Evolutionary conservation across 805 yeast species (phyloP), one percentile per base, ranked within the genome.

Genomic region (Candida ovalis): DNA sequence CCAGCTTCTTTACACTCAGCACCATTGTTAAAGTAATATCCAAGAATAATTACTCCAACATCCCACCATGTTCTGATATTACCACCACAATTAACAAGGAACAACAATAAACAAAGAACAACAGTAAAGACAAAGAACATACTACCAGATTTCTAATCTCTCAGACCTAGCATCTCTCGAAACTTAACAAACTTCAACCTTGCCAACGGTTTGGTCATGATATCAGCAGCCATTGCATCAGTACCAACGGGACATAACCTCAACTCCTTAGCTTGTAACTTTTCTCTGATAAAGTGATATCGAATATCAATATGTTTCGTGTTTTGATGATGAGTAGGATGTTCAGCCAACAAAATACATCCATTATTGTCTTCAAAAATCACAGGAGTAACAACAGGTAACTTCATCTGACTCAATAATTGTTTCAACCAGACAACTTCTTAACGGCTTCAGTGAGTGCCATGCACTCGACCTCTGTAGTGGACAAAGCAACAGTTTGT

Each of bases 381-480:
- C 8, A 42, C 44, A 8, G 45, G 38, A 4, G 38, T 13, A 7
- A 28, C 35, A 19, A 36, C 21, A 10, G 2, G 24, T 24, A 43
- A 30, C 8, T 28, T 12, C 15, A 40, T 12, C 24, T 50, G 44
- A 18, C 47, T 52, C 33, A 49, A 24, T 7, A 48, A 36, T 23
- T 45, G 44, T 28, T 27, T 19, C 15, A 53, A 30, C 28, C 28
- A 25, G 10, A 25, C 12, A 25, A 7, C 28, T 25, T 10, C 6
- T 25, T 10, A 25, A 39, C 47, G 4, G 48, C 42, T 17, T 50
- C 51, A 22, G 42, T 25, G 15, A 46, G 22, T 2, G 50, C 50
- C 36, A 52, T 42, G 24, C 49, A 50, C 35, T 57, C 54, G 24
- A 56, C 52, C 45, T 53, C 55, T 9, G 59, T 55, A 4, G 53